phyloP scores from a whole-genome alignment of 2,329 filamentous ascomycete genomes.

The Pyricularia sp. region DNA sequence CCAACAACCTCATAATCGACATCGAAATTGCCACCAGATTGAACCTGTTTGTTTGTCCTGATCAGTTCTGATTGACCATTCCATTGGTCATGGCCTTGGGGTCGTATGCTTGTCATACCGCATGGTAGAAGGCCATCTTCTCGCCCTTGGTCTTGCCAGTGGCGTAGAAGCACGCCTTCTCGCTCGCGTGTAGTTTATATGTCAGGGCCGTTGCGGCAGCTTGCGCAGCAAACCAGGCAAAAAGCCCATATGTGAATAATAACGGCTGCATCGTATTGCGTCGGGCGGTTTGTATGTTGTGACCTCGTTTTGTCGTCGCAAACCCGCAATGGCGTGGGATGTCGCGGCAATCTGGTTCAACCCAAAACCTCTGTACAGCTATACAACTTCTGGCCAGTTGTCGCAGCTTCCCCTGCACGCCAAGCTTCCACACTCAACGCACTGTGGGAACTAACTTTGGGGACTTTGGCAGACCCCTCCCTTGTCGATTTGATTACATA shows the following conservation, averaged over 20 bases:
- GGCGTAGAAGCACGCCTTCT: slow-evolving; percentile 92
- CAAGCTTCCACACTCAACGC: neutral
- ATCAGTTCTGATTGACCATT: neutral
- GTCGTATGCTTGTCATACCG: slow-evolving; percentile 38
- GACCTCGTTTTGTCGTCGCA: slow-evolving; percentile 3
- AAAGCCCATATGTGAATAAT: slow-evolving; percentile 48
- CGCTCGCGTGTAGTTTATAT: slow-evolving; percentile 79
- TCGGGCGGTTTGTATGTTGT: slow-evolving; percentile 13
- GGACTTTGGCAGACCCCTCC: neutral
- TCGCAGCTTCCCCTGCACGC: neutral
- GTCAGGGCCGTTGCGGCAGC: slow-evolving; percentile 83
- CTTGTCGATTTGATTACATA: neutral
- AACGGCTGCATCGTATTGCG: slow-evolving; percentile 48
- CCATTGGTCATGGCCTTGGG: neutral
- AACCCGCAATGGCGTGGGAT: neutral
- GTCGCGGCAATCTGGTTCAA: neutral
- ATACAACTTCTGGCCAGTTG: neutral
- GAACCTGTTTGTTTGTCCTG: slow-evolving; percentile 46
- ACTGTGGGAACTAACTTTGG: neutral
- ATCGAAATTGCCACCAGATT: slow-evolving; percentile 97
- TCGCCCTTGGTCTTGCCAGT: slow-evolving; percentile 62
- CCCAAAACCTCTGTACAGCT: neutral
- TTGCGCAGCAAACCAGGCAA: slow-evolving; percentile 57
- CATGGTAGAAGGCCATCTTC: slow-evolving; percentile 98
- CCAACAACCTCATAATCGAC: slow-evolving; percentile 83